Percentiles rank a stretch among this genome's conserved stretches.
These are phyloP conservation scores for Apiosordaria backusii DNA, from an alignment of 495 filamentous ascomycete species.

Conservation along the genomic window DNA sequence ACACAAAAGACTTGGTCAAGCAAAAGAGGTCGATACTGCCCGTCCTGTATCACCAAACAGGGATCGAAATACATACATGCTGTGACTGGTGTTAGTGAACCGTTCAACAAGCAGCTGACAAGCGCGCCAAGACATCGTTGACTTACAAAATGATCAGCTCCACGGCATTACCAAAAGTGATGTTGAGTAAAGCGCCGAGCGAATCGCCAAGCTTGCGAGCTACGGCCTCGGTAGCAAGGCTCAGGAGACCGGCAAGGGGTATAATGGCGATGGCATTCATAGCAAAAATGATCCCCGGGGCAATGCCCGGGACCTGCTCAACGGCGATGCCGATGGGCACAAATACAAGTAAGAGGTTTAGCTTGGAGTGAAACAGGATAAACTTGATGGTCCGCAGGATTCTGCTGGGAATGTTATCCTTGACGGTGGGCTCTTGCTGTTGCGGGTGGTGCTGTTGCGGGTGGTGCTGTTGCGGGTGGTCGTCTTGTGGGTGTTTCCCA, in stretches of 20 bases:
- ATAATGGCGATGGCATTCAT: slow-evolving; percentile 85
- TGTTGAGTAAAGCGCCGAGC: slow-evolving; percentile 76
- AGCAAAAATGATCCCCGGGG: slow-evolving; percentile 58
- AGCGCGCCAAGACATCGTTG: neutral
- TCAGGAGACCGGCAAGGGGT: slow-evolving; percentile 73
- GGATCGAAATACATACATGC: slow-evolving; percentile 32
- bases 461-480: too few species aligned
- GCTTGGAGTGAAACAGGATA: slow-evolving; percentile 61
- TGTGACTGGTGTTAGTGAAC: slow-evolving; percentile 17
- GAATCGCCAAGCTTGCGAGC: slow-evolving; percentile 75
- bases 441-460: too few species aligned
- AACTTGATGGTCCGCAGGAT: slow-evolving; percentile 50
- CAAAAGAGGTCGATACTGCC: neutral
- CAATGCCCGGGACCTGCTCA: slow-evolving; percentile 40
- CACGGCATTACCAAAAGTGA: slow-evolving; percentile 86
- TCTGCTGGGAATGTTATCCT: slow-evolving; percentile 30
- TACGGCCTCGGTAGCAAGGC: slow-evolving; percentile 77
- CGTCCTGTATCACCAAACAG: neutral
- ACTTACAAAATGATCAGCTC: slow-evolving; percentile 72
- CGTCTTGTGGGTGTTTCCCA: slow-evolving; percentile 2
- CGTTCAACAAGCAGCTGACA: neutral
- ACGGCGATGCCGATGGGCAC: slow-evolving; percentile 73
- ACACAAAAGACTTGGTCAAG: neutral
- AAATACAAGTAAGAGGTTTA: slow-evolving; percentile 75
- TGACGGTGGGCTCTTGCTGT: slow-evolving; percentile 2